Conservation (phyloP, 495 filamentous ascomycete species). For the Penicillium cataractarum region DNA sequence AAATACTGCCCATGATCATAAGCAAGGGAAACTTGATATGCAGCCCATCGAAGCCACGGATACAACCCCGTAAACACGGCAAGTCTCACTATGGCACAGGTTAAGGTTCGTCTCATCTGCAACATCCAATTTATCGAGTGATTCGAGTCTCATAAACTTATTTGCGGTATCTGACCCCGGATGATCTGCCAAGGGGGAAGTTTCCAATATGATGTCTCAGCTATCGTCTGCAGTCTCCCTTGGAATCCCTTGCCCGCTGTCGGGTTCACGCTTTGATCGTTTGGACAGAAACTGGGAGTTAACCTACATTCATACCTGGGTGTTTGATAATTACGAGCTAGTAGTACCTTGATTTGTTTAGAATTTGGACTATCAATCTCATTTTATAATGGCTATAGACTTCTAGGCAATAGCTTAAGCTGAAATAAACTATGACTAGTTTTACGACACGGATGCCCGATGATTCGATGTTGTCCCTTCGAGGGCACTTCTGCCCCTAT, state of each 20-base stretch:
- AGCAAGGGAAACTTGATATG: neutral
- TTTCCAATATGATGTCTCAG: neutral
- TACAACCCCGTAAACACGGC: neutral
- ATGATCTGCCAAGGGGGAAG: neutral
- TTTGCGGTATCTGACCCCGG: neutral
- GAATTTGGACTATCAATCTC: too few species aligned
- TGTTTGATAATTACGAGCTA: too few species aligned
- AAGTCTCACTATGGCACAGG: neutral
- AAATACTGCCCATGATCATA: neutral
- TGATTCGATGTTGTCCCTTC: too few species aligned
- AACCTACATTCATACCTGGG: too few species aligned
- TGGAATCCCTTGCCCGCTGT: neutral
- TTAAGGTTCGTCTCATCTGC: conserved; percentile 1
- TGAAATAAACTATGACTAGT: too few species aligned
- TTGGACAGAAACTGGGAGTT: neutral
- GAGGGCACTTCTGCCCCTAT: too few species aligned
- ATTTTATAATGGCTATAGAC: too few species aligned
- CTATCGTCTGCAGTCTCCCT: neutral
- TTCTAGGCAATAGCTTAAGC: too few species aligned
- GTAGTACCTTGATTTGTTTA: too few species aligned
- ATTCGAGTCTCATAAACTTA: conserved; percentile 7
- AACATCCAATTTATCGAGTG: neutral
- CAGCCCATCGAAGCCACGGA: neutral
- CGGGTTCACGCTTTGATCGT: neutral
- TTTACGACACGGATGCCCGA: too few species aligned